Evolutionary conservation across 345 rosid genomes (phyloP), one percentile per base, ranked within the genome.

Genomic region (Excoecaria cochinchinensis): DNA sequence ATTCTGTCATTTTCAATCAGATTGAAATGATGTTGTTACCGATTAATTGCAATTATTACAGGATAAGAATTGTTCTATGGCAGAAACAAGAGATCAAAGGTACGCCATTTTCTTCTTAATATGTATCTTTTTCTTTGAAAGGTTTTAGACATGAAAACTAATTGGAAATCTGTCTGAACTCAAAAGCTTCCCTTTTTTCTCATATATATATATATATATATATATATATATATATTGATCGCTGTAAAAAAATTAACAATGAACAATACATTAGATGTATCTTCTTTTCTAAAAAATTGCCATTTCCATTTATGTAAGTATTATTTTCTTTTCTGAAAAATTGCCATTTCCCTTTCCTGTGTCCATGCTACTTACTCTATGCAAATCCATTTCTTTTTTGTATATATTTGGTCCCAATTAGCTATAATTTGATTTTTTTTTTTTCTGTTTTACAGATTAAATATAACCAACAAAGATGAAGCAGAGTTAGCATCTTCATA

Each of bases 401-500:
- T 67, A 4, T 67, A 44, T 1, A 53, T 67, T 67, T 14, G 24
- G 3, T 9, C 46, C 15, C 38, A 14, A 6, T 62, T 62, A 16
- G 67, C 22, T 62, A 14, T 1, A 44, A 21, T 36, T 19, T 5
- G 0, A 4, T 0, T 62, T 62, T 36, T 4, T 13, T 14, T n/a
- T 42, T 56, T 44, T 48, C 21, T 38, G 11, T 24, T 0, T 62
- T 62, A 8, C 70, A 52, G 75, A 68, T 64, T 42, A 12, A 73
- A 17, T 31, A 47, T 61, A 46, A 56, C 72, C 19, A 24, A 59
- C 40, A 74, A 69, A 74, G 82, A 73, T 73, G 79, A 48, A 10
- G 51, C 74, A 44, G 77, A 74, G 38, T 63, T 63, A 25, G 72
- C 58, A 77, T 21, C 61, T 71, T 80, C 70, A 16, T 24, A 19